Evolutionary conservation across 2,329 filamentous ascomycete species (phyloP).

Genomic region (Metarhizium robertsii): DNA sequence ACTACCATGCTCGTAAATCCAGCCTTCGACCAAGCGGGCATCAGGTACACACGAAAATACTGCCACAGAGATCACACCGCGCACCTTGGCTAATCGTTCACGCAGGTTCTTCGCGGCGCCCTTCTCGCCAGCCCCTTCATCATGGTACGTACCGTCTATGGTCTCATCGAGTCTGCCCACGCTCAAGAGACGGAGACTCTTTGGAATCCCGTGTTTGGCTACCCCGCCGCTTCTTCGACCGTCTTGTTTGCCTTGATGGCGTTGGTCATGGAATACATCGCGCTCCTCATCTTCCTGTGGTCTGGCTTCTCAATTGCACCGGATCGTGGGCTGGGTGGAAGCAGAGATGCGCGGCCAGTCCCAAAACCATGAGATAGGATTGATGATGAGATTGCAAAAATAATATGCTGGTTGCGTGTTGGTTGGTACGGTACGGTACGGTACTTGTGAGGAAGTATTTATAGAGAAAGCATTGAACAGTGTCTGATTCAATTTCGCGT

Average conservation of each 20-base stretch:
- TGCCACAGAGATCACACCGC: background rate
- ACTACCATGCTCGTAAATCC: constrained; percentile 8
- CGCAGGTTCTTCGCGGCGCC: constrained; percentile 9
- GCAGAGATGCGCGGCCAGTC: background rate
- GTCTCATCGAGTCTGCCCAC: constrained; percentile 11
- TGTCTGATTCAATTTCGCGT: no score
- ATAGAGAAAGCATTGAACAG: no score
- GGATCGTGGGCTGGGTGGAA: constrained; percentile 1
- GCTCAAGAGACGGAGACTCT: constrained; percentile 1
- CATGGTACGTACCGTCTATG: constrained; percentile 12
- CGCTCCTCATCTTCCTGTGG: constrained; percentile 8
- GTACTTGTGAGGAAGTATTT: no score
- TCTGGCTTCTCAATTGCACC: constrained; percentile 9
- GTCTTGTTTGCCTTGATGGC: constrained; percentile 10
- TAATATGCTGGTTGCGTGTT: no score
- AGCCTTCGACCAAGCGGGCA: constrained; percentile 11
- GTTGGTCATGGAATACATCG: constrained; percentile 10
- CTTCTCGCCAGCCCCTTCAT: constrained; percentile 14
- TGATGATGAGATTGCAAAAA: background rate
- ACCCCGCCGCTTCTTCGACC: constrained; percentile 1
- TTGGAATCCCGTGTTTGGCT: constrained; percentile 12
- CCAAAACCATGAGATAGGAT: background rate
- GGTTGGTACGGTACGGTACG: no score
- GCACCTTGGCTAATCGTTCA: background rate
- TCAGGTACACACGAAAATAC: constrained; percentile 4